phyloP scores from a whole-genome alignment of 2,329 filamentous ascomycete genomes.

The Apiospora kogelbergensis region DNA sequence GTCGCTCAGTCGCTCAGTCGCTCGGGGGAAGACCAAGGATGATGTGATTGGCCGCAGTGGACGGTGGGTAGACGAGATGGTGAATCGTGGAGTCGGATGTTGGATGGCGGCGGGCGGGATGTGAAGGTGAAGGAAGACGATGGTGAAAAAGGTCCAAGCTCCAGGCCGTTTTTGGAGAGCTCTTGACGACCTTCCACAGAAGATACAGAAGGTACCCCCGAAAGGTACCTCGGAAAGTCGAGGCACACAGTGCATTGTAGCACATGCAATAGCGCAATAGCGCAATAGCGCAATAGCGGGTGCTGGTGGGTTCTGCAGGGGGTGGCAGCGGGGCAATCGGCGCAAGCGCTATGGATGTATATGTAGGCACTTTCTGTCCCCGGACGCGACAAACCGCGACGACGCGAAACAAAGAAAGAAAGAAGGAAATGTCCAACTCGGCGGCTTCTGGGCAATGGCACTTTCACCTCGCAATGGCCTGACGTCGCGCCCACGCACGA shows the following conservation, averaged over 20 bases:
- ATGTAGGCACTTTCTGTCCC: too few species aligned
- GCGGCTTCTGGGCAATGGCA: neutral
- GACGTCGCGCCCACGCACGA: neutral
- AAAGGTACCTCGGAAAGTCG: too few species aligned
- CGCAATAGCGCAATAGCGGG: too few species aligned
- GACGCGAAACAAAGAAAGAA: too few species aligned
- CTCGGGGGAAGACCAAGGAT: neutral
- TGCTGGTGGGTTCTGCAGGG: too few species aligned
- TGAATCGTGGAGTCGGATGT: neutral
- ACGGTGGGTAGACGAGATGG: neutral
- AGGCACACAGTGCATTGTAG: neutral
- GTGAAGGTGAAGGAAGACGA: neutral
- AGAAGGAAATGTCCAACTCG: neutral
- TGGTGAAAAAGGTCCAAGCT: neutral
- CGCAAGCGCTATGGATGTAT: too few species aligned
- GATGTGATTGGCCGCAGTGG: neutral
- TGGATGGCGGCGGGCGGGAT: neutral
- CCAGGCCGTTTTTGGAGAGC: constrained; percentile 4
- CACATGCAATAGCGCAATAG: neutral
- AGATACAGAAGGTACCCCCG: too few species aligned
- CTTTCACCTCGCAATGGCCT: neutral
- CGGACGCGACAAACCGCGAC: too few species aligned
- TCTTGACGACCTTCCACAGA: too few species aligned
- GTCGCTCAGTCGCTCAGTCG: too few species aligned
- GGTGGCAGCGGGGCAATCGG: too few species aligned